phyloP scores from a whole-genome alignment of 306 rosid genomes.

The Pyrus pyrifolia region DNA sequence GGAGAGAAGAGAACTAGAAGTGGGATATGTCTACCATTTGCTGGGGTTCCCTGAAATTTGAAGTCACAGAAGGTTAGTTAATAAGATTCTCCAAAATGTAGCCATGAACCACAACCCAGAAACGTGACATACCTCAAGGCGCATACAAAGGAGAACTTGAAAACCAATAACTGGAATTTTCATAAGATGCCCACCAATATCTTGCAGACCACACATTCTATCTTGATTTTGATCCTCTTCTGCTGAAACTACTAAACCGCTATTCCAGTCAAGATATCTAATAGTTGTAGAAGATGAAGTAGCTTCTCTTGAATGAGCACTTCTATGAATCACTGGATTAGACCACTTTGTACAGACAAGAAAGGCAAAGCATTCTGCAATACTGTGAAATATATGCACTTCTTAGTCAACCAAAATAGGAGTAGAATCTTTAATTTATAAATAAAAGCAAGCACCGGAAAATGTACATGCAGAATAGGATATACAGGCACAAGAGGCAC shows the following conservation, averaged over 20 bases:
- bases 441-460: slow-evolving; percentile 13
- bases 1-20: slow-evolving; percentile 81
- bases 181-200: slow-evolving; percentile 92
- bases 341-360: slow-evolving; percentile 99
- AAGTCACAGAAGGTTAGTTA: slow-evolving; percentile 15
- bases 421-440: slow-evolving; percentile 9
- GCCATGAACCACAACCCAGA: slow-evolving; percentile 19
- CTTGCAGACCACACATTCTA: slow-evolving; percentile 83
- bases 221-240: slow-evolving; percentile 62
- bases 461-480: slow-evolving; percentile 6
- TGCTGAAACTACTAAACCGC: slow-evolving; percentile 62
- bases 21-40: slow-evolving; percentile 49
- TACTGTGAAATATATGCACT: slow-evolving; percentile 35
- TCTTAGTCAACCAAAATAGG: slow-evolving; percentile 19
- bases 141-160: slow-evolving; percentile 93
- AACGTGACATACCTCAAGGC: slow-evolving; percentile 58
- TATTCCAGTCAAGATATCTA: slow-evolving; percentile 88
- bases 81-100: slow-evolving; percentile 12
- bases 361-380: slow-evolving; percentile 90
- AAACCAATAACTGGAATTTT: slow-evolving; percentile 81
- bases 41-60: slow-evolving; percentile 79
- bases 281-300: slow-evolving; percentile 67
- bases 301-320: slow-evolving; percentile 52
- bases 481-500: slow-evolving; percentile 11
- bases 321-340: slow-evolving; percentile 87